Evolutionary conservation across 768 basidiomycete genomes (phyloP).

Genomic region (Auricularia sp.): DNA sequence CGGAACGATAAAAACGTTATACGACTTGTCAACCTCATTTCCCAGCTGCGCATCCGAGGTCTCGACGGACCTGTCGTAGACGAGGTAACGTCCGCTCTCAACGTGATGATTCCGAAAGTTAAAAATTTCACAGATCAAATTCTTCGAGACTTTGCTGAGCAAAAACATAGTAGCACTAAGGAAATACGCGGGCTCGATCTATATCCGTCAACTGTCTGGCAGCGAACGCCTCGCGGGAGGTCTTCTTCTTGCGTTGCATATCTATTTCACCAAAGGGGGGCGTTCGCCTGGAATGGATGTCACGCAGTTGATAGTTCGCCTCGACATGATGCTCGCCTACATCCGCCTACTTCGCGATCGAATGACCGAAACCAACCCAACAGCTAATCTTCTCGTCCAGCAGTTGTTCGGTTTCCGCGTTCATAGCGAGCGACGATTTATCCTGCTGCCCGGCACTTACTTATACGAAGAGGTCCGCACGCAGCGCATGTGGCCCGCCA

Average conservation of each 20-base stretch:
- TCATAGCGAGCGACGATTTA: conserved; percentile 20
- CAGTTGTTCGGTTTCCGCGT: conserved; percentile 26
- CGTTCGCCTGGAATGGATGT: not conserved
- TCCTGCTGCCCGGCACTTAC: conserved; percentile 19
- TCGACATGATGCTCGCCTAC: conserved; percentile 2
- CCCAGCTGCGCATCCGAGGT: conserved; percentile 7
- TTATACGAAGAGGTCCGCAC: conserved; percentile 8
- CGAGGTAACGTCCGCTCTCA: conserved; percentile 5
- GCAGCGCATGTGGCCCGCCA: not conserved
- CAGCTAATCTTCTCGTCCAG: conserved; percentile 13
- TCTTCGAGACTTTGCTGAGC: conserved; percentile 10
- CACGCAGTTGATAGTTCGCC: not conserved
- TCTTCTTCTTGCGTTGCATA: not conserved
- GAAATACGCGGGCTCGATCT: not conserved
- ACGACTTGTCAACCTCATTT: conserved; percentile 19
- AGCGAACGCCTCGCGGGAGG: not conserved
- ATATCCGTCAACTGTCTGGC: not conserved
- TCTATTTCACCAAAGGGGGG: not conserved
- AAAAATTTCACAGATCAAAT: conserved; percentile 8
- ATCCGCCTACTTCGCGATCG: not conserved
- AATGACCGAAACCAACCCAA: not conserved
- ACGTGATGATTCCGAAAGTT: conserved; percentile 6
- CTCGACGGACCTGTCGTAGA: not conserved
- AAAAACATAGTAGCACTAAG: not conserved
- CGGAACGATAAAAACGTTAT: not conserved